Base-by-base conservation (phyloP, 1,284 basidiomycete genomes). In the Coniferiporia weirii region DNA sequence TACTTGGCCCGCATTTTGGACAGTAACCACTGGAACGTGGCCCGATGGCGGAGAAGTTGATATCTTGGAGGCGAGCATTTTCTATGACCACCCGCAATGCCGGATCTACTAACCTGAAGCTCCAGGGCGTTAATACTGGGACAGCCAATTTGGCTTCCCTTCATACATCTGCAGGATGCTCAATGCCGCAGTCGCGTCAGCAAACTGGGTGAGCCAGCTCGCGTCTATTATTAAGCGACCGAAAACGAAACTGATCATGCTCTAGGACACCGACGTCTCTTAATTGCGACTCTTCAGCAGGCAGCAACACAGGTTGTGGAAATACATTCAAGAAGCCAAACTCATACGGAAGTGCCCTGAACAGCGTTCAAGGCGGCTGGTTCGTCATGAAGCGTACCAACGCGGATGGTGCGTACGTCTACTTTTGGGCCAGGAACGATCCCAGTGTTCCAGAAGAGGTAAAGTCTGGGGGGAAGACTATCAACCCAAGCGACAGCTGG, bases 1-100 rank as follows among this genome's bases (percentile, higher is more conserved):
- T 3, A 81, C 80, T 12, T 87, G 85, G 85, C 85, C 85, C 6
- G 84, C 84, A 9, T 86, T 79, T 66, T 88, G 85, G 85, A 82
- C 83, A 32, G 65, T 80, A 36, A 83, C 79, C 48, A 63, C 74
- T 51, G 64, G 67, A 35, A 76, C 79, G 0, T 84, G 82, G 82
- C 82, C 82, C 0, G 43, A 70, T 2, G 81, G 81, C 19, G 81
- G 81, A 5, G 75, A 77, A 62, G 72, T 77, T 19, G 81, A 83
- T 64, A 78, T 82, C 60, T 74, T 82, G 13, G 80, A 70, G 78
- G 79, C 75, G 52, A 46, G 38, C 44, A 2, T n/a, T 38, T 50
- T 32, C 34, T 7, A 43, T 60, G 44, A 17, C 36, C 13, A 32
- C 45, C 10, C 13, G 19, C 4, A 8, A 13, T 49, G 13, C 13